Evolutionary conservation across 177 flowering plant genomes (phyloP).

Genomic region (Tripterygium wilfordii): DNA sequence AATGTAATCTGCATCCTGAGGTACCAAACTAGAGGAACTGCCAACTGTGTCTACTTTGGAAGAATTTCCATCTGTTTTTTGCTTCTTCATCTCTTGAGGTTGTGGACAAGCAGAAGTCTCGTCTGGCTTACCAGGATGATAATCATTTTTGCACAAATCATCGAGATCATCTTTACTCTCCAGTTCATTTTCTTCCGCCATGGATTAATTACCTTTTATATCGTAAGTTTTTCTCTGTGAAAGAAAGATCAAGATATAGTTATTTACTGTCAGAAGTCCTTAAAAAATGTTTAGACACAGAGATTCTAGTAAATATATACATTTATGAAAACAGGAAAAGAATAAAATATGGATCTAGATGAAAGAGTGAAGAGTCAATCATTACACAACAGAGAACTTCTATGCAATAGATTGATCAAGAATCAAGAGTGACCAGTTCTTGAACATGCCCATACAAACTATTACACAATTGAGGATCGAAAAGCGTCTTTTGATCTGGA

Average conservation of each 20-base stretch:
- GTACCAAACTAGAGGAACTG: conserved; percentile 27
- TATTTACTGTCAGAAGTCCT: neutral
- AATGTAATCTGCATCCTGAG: conserved; percentile 92
- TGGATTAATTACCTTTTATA: conserved; percentile 4
- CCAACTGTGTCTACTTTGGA: conserved; percentile 3
- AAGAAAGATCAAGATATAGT: neutral
- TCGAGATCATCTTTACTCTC: conserved; percentile 3
- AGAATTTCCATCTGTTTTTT: conserved; percentile 7
- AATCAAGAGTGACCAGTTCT: too few species aligned
- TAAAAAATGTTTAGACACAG: neutral
- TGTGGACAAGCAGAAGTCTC: neutral
- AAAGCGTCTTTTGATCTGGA: too few species aligned
- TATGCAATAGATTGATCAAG: too few species aligned
- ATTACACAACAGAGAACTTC: too few species aligned
- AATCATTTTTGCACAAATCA: neutral
- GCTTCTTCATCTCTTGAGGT: conserved; percentile 8
- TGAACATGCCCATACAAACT: too few species aligned
- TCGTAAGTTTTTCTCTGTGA: neutral
- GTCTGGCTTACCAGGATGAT: neutral
- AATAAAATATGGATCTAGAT: too few species aligned
- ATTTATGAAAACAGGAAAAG: too few species aligned
- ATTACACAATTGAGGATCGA: too few species aligned
- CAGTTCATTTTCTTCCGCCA: conserved; percentile 18
- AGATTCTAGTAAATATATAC: too few species aligned
- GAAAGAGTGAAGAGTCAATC: too few species aligned